phyloP scores from a whole-genome alignment of 129 eudicot genomes.

The Mikania micrantha region DNA sequence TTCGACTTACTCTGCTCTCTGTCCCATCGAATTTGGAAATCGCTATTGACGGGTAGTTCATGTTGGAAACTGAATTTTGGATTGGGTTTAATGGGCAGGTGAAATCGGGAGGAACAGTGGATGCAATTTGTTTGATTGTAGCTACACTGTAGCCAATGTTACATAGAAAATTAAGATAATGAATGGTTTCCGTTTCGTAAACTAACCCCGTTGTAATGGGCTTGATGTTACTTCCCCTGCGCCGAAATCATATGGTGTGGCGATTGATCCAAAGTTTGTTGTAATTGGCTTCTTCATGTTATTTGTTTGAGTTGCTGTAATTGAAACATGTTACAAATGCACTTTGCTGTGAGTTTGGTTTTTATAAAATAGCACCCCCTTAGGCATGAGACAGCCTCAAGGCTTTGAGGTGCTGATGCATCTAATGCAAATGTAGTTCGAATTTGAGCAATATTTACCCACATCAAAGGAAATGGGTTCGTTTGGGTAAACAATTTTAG shows the following conservation, averaged over 20 bases:
- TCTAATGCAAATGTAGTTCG: no score
- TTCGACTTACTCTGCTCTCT: conserved; percentile 39
- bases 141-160: conserved; percentile 40
- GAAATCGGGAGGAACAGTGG: conserved; percentile 41
- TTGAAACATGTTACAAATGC: background rate
- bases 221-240: conserved; percentile 72
- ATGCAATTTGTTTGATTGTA: conserved; percentile 45
- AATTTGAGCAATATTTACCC: no score
- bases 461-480: no score
- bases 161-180: conserved; percentile 57
- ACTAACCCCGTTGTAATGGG: conserved; percentile 58
- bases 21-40: conserved; percentile 26
- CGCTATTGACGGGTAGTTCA: conserved; percentile 88
- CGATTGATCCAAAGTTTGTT: conserved; percentile 39
- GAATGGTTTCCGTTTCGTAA: conserved; percentile 43
- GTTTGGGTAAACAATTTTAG: no score
- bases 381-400: no score
- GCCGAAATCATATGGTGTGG: conserved; percentile 76
- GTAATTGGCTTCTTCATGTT: conserved; percentile 48
- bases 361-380: no score
- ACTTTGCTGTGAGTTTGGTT: background rate
- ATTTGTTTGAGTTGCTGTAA: conserved; percentile 65
- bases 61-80: conserved; percentile 32
- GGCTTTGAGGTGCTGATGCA: no score
- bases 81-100: conserved; percentile 46